phyloP scores from a whole-genome alignment of 345 rosid genomes.

The Chamaenerion angustifolium region DNA sequence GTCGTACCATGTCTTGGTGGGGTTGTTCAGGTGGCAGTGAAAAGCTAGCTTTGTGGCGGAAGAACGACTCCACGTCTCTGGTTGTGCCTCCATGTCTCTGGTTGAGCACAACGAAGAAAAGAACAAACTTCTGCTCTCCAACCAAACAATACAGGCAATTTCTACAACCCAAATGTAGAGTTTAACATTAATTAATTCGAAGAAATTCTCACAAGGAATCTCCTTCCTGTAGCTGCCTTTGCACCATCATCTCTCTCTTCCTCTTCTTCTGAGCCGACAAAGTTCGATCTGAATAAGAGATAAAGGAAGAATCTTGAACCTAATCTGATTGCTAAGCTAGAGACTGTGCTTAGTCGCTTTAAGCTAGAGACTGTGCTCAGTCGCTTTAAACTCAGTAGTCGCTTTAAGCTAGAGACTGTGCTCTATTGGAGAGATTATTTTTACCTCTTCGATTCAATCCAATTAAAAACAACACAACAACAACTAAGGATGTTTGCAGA shows the following conservation, averaged over 20 bases:
- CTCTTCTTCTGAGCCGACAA: neutral
- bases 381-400: conserved; percentile 1
- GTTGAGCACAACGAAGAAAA: conserved; percentile 19
- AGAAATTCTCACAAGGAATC: conserved; percentile 8
- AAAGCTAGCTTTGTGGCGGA: conserved; percentile 5
- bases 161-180: too few species aligned
- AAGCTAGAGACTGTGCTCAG: too few species aligned
- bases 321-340: neutral
- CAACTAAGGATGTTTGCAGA: neutral
- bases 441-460: neutral
- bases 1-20: conserved; percentile 15
- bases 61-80: conserved; percentile 4
- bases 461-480: too few species aligned
- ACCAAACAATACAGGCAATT: too few species aligned
- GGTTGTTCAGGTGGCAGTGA: neutral
- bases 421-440: neutral
- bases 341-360: too few species aligned
- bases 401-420: neutral
- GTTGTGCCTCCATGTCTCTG: conserved; percentile 16
- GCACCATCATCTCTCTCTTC: conserved; percentile 21
- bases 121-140: conserved; percentile 14
- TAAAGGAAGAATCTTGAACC: neutral
- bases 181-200: too few species aligned
- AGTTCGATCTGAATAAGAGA: neutral
- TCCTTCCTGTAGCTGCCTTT: conserved; percentile 20